Evolutionary conservation across 2,329 filamentous ascomycete species (phyloP).

Genomic region (Cladosporium sp.): DNA sequence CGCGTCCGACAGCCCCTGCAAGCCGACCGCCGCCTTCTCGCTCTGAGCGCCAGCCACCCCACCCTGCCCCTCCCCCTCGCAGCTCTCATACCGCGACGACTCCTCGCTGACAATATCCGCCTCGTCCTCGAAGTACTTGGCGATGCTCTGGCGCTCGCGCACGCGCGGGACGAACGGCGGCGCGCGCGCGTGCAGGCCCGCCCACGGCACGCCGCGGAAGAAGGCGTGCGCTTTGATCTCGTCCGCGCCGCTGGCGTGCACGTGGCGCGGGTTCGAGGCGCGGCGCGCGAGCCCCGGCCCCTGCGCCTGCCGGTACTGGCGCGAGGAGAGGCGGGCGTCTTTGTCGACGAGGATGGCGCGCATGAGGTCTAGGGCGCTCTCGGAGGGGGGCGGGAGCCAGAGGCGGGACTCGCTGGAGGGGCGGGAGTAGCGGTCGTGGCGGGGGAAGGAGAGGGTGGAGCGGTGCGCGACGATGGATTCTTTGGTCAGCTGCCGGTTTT

Average conservation of each 20-base stretch:
- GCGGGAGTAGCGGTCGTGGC: constrained; percentile 45
- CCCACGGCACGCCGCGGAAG: constrained; percentile 76
- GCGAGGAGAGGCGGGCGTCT: constrained; percentile 67
- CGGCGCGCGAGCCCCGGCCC: constrained; percentile 23
- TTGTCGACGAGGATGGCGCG: constrained; percentile 65
- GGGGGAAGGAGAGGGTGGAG: constrained; percentile 64
- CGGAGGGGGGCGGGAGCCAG: constrained; percentile 50
- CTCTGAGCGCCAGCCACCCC: constrained; percentile 8
- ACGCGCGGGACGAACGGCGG: constrained; percentile 80
- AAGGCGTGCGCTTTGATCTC: constrained; percentile 87
- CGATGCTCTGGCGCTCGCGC: constrained; percentile 44
- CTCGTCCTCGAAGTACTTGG: constrained; percentile 85
- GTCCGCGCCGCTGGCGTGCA: constrained; percentile 76
- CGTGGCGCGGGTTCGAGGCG: constrained; percentile 50
- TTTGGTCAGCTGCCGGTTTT: constrained; percentile 78
- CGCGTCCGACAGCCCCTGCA: constrained; percentile 24
- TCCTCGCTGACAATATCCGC: constrained; percentile 53
- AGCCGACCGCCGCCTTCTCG: constrained; percentile 27
- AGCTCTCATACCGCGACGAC: constrained; percentile 22
- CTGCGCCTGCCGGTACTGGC: constrained; percentile 66
- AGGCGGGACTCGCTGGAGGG: constrained; percentile 33
- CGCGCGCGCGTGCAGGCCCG: constrained; percentile 59
- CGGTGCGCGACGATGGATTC: constrained; percentile 73
- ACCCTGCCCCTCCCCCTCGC: constrained; percentile 17
- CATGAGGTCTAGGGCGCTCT: constrained; percentile 72